These are phyloP conservation scores for Plantago lanceolata DNA, from an alignment of 305 asterid species.

Conservation along the genomic window DNA sequence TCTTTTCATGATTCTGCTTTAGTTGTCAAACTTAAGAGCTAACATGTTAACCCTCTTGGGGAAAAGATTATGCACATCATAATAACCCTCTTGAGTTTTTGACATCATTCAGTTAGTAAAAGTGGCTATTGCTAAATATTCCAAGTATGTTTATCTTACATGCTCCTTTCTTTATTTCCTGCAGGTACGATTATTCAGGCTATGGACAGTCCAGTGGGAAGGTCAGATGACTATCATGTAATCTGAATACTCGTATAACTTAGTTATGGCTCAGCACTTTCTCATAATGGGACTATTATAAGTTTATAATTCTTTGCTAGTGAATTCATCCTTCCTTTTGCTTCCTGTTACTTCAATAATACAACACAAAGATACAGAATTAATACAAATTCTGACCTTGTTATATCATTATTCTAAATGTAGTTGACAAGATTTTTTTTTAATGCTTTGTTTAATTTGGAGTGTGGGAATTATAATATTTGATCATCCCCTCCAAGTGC, in stretches of 20 bases:
- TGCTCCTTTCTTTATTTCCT: slow-evolving; percentile 20
- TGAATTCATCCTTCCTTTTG: neutral
- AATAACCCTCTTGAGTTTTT: neutral
- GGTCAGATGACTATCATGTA: slow-evolving; percentile 51
- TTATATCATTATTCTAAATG: neutral
- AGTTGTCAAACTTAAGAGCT: too few species aligned
- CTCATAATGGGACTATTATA: neutral
- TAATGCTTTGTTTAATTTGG: neutral
- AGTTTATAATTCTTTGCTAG: neutral
- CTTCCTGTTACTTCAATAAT: neutral
- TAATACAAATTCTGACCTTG: too few species aligned
- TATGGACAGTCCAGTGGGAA: slow-evolving; percentile 93
- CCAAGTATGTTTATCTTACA: slow-evolving; percentile 23
- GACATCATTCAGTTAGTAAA: neutral
- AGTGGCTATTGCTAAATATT: slow-evolving; percentile 8
- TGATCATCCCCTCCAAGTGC: slow-evolving; percentile 7
- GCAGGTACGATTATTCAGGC: slow-evolving; percentile 96
- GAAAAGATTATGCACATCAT: neutral
- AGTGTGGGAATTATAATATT: slow-evolving; percentile 4
- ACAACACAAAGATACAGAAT: too few species aligned
- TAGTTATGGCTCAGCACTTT: slow-evolving; percentile 9
- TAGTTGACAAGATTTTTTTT: neutral
- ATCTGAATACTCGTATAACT: slow-evolving; percentile 10
- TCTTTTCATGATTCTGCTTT: neutral
- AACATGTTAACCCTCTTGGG: too few species aligned